Evolutionary conservation across 352 stramenopile genomes (phyloP).

Genomic region (Phytophthora multivora): DNA sequence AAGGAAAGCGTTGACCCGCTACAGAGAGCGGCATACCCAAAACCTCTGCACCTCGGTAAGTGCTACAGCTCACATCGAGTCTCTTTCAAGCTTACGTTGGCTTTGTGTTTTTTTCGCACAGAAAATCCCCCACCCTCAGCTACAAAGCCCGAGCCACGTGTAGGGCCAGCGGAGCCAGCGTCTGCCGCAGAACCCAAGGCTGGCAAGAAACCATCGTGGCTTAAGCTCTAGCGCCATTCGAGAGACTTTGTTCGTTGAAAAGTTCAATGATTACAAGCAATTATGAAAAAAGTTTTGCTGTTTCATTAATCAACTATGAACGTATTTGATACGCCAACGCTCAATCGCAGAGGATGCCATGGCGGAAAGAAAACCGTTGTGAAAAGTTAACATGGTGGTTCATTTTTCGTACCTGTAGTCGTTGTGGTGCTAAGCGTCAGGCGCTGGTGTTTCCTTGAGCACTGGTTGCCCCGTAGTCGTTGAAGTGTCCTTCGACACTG

Average conservation of each 20-base stretch:
- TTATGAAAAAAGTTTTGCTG: conserved; percentile 22
- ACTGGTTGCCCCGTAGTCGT: conserved; percentile 1
- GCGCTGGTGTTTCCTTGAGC: neutral
- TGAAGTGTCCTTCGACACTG: too few relatives aligned
- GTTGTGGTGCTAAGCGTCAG: conserved; percentile 14
- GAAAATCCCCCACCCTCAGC: conserved; percentile 26
- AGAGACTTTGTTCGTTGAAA: too few relatives aligned
- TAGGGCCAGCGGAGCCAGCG: conserved; percentile 34
- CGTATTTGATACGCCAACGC: conserved; percentile 15
- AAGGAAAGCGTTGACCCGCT: conserved; percentile 40
- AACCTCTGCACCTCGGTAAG: conserved; percentile 52
- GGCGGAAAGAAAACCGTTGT: conserved; percentile 1
- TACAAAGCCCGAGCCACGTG: conserved; percentile 22
- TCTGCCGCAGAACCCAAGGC: conserved; percentile 36
- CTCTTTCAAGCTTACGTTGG: conserved; percentile 13
- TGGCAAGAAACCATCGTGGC: conserved; percentile 74
- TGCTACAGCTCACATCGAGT: neutral
- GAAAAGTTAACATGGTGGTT: neutral
- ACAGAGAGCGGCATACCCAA: conserved; percentile 46
- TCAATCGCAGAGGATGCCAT: conserved; percentile 9
- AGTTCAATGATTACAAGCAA: neutral
- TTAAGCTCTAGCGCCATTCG: conserved; percentile 56
- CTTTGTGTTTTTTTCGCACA: conserved; percentile 16
- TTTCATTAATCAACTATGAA: conserved; percentile 22
- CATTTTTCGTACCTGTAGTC: conserved; percentile 6